A percentile compares a stretch with the other conserved stretches of the same genome.
phyloP scores from a whole-genome alignment of 1,284 basidiomycete species.

The Marasmius oreades region DNA sequence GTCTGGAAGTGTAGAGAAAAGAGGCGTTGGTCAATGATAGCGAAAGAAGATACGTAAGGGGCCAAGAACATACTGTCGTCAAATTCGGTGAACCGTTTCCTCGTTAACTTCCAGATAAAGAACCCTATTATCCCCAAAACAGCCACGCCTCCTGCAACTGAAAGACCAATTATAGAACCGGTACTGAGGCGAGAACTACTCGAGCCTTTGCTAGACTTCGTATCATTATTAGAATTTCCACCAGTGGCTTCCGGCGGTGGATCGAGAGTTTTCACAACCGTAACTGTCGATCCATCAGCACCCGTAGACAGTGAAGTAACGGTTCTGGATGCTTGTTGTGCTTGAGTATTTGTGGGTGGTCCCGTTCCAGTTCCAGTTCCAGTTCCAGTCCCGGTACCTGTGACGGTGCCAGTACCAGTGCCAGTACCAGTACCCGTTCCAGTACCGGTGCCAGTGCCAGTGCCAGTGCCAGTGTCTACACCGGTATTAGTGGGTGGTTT shows the following conservation, averaged over 20 bases:
- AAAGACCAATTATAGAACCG: constrained; percentile 73
- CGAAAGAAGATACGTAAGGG: constrained; percentile 11
- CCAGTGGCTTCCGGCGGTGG: constrained; percentile 7
- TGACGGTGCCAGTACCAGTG: background rate
- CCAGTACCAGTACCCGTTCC: background rate
- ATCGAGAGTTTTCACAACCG: background rate
- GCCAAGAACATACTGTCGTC: constrained; percentile 63
- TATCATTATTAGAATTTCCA: constrained; percentile 4
- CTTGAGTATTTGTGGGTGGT: background rate
- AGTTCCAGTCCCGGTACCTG: constrained; percentile 1
- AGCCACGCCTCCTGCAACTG: constrained; percentile 74
- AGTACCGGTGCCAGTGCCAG: background rate
- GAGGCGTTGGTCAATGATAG: background rate
- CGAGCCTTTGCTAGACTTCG: constrained; percentile 7
- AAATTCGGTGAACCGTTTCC: constrained; percentile 70
- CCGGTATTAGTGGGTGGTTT: too few relatives aligned
- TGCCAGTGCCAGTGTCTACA: too few relatives aligned
- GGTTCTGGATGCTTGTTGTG: too few relatives aligned
- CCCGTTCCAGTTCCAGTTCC: background rate
- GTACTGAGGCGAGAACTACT: constrained; percentile 41
- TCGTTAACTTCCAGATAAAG: constrained; percentile 79
- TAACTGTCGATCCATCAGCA: background rate
- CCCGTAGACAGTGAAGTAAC: constrained; percentile 8
- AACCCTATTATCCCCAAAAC: constrained; percentile 65
- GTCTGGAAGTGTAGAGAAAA: constrained; percentile 40